Evolutionary conservation across 2,329 filamentous ascomycete genomes (phyloP), one percentile per base, ranked within the genome.

Genomic region (Talaromyces sp.): DNA sequence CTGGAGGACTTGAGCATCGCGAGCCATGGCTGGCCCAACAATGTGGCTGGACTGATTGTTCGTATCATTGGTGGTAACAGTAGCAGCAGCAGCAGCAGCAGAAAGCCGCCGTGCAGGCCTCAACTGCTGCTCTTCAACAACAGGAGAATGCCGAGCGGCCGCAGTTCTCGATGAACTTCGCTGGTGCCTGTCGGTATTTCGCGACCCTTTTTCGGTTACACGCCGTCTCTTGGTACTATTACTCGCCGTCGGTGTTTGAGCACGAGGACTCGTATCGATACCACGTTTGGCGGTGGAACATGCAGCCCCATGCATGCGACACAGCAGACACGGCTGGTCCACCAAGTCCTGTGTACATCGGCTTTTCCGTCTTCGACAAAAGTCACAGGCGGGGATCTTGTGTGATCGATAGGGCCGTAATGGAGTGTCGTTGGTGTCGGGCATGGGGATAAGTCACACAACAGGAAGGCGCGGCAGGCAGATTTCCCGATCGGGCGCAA

Each of bases 1-100:
- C 0, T 81, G 77, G 3, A 84, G 66, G 4, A 84, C 74, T 34
- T 84, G 81, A 1, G 78, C 81, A 67, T 85, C 82, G 42, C 77
- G 78, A 4, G 80, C 81, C 27, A 79, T 75, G 0, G 79, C 79
- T 0, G 82, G 82, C 0, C 82, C 81, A 44, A 85, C 76, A 58
- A 85, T 82, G 65, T 82, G 80, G 18, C 50, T 57, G 8, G 65
- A 63, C 12, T 63, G 66, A n/a, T 66, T 64, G 5, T 61, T 63
- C 34, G 66, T 60, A 52, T 64, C 61, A 53, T 63, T 62, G 36
- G 42, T n/a, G n/a, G n/a, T n/a, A n/a, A n/a, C n/a, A n/a, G n/a
- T n/a, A n/a, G n/a, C n/a, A n/a, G n/a, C n/a, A 36, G 7, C 33
- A 59, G 42, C 36, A 31, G 27, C 12, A 36, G 47, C 16, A 52